Evolutionary conservation across 164 flowering plant species (phyloP).

Genomic region (Stephania cephalantha): DNA sequence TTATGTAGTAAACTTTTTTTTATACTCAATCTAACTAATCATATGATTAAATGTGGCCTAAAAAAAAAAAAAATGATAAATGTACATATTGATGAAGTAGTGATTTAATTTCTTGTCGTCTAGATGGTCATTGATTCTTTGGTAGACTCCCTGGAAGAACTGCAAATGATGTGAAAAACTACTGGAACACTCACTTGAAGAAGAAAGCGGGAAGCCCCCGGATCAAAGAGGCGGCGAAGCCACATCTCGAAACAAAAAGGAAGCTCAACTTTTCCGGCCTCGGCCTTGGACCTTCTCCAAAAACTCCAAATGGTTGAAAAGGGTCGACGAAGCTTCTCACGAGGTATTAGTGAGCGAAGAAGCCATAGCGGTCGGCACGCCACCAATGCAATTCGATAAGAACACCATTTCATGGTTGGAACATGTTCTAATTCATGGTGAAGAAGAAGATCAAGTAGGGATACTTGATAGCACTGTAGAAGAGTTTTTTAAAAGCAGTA

Average conservation of each 20-base stretch:
- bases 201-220: neutral
- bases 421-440: neutral
- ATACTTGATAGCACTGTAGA: too few species aligned
- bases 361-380: neutral
- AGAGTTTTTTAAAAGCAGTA: too few species aligned
- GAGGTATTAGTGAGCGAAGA: neutral
- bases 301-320: neutral
- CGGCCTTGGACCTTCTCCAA: slow-evolving; percentile 15
- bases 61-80: too few species aligned
- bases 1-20: neutral
- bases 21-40: neutral
- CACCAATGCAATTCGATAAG: neutral
- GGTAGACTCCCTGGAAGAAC: slow-evolving; percentile 19
- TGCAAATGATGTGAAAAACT: slow-evolving; percentile 17
- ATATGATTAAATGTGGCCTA: too few species aligned
- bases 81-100: too few species aligned
- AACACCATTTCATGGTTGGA: slow-evolving; percentile 6
- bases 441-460: neutral
- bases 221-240: neutral
- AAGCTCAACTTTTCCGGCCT: slow-evolving; percentile 10
- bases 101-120: neutral
- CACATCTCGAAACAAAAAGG: neutral
- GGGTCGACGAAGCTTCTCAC: neutral
- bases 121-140: slow-evolving; percentile 20
- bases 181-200: slow-evolving; percentile 15